Evolutionary conservation across 2,329 filamentous ascomycete species (phyloP).

Genomic region (Simplicillium aogashimaense): DNA sequence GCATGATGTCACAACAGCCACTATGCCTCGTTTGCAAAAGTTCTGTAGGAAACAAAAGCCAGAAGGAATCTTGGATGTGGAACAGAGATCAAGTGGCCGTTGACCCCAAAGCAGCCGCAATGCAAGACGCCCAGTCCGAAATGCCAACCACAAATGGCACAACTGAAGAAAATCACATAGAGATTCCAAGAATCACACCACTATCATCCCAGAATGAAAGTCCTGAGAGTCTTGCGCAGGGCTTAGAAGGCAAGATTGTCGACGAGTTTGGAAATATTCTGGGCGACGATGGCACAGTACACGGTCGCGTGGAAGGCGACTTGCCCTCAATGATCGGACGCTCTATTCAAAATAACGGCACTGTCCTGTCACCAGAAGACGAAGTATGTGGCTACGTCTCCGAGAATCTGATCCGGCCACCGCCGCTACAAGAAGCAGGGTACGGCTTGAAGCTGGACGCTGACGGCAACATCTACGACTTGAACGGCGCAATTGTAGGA

Average conservation of each 20-base stretch:
- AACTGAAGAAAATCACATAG: conserved; percentile 11
- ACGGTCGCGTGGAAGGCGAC: conserved; percentile 43
- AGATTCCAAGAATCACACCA: conserved; percentile 30
- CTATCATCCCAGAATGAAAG: conserved; percentile 21
- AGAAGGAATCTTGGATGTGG: no score
- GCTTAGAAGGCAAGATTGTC: conserved; percentile 36
- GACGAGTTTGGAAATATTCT: conserved; percentile 46
- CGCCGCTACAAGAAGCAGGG: conserved; percentile 41
- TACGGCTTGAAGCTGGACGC: conserved; percentile 45
- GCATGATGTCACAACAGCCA: no score
- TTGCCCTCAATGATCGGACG: conserved; percentile 44
- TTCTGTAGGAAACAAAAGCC: no score
- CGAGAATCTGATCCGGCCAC: conserved; percentile 37
- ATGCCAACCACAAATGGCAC: neutral
- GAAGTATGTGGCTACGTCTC: conserved; percentile 70
- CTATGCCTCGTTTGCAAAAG: no score
- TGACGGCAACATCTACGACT: conserved; percentile 47
- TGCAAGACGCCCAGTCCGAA: neutral
- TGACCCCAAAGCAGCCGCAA: neutral
- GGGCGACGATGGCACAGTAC: conserved; percentile 36
- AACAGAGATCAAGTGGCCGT: neutral
- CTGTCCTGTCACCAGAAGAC: conserved; percentile 64
- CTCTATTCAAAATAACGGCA: conserved; percentile 32
- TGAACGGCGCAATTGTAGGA: conserved; percentile 47
- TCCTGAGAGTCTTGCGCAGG: conserved; percentile 23